These are phyloP conservation scores for Polymyxa betae DNA, from an alignment of 208 protist genomes.

Conservation along the genomic window DNA sequence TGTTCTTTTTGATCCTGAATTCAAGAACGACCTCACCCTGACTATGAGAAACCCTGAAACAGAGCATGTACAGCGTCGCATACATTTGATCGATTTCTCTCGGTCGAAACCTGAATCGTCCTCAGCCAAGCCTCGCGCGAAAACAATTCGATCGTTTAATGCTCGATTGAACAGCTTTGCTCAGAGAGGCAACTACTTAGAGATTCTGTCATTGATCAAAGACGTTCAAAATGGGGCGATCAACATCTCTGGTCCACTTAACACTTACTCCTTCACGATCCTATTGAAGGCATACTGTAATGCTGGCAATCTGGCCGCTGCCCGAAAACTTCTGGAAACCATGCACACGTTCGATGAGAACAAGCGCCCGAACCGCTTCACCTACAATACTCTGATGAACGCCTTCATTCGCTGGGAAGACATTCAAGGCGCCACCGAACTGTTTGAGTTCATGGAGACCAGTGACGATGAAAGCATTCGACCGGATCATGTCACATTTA, in stretches of 20 bases:
- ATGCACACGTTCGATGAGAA: background rate
- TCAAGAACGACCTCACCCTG: background rate
- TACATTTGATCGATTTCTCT: background rate
- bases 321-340: background rate
- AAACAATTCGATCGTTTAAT: background rate
- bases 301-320: background rate
- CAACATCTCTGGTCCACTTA: background rate
- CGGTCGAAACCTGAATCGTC: background rate
- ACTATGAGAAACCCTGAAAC: background rate
- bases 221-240: background rate
- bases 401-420: background rate
- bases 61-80: background rate
- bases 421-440: background rate
- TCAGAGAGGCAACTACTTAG: background rate
- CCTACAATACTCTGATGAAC: background rate
- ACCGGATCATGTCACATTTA: background rate
- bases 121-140: background rate
- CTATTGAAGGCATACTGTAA: background rate
- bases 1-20: background rate
- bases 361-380: background rate
- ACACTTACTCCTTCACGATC: slow-evolving; percentile 1
- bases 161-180: background rate
- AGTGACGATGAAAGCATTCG: background rate
- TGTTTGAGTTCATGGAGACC: background rate
- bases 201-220: background rate